Evolutionary conservation across 2,329 filamentous ascomycete genomes (phyloP), one percentile per base, ranked within the genome.

Genomic region (Hypomyces rosellus): DNA sequence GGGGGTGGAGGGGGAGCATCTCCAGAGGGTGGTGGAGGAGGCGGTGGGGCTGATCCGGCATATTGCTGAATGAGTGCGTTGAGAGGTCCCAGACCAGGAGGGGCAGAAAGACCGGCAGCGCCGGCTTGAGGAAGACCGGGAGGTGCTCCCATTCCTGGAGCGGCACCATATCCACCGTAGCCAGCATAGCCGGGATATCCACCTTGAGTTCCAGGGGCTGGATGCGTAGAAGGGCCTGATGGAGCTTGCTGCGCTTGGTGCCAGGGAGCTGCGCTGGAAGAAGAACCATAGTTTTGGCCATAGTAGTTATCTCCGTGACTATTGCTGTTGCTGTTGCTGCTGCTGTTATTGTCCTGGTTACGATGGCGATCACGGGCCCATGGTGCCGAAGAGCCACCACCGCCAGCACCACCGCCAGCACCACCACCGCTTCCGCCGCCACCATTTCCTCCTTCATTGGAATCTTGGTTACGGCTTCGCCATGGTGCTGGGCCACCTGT

Each of bases 401-500:
- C 70, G 43, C 69, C 62, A 38, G 69, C 69, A 46, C 68, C 66
- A 53, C 69, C 65, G 46, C 68, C 66, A 53, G 69, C 65, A 30
- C 68, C 66, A 40, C 70, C 69, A 18, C 14, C 9, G 45, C 69
- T 67, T 30, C 61, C 62, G 30, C 64, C 64, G 50, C 77, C 73
- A 46, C 70, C 69, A 33, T 62, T 63, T 37, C 66, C 66, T 48
- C 77, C 74, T 48, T 71, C 64, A 45, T 74, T 71, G 57, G 75
- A 71, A 52, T 81, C 77, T 43, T 78, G 75, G 51, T 69, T 68
- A 57, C 81, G 76, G 25, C 68, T 70, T 52, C 80, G 77, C 89
- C 91, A 96, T 7, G 90, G 90, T 58, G 90, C 90, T 65, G 88
- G 81, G 52, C 85, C 89, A 51, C 88, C 89, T 30, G 87, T 90